Percentiles rank a stretch among this genome's conserved stretches.
Conservation (phyloP, 306 rosid species). For the Vachellia collinsii region DNA sequence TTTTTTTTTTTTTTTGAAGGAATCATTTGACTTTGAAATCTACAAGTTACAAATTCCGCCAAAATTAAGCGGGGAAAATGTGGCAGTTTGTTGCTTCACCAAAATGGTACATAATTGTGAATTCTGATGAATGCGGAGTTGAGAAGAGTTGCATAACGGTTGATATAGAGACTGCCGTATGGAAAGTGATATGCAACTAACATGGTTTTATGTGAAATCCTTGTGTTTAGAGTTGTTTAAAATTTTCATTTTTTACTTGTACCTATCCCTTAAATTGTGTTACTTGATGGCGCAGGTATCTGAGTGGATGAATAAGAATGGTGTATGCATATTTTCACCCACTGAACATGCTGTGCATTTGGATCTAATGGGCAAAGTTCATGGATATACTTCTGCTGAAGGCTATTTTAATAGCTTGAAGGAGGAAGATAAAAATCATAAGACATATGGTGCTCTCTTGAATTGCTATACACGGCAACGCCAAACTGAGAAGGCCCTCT, state of each 20-base stretch:
- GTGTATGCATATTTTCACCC: conserved; percentile 70
- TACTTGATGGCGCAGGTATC: conserved; percentile 62
- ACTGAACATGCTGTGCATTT: conserved; percentile 81
- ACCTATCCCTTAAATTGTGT: background rate
- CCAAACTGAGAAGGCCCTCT: conserved; percentile 57
- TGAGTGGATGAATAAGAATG: conserved; percentile 80
- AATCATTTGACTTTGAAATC: background rate
- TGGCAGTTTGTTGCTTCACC: background rate
- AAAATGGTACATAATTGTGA: background rate
- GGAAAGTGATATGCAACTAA: conserved; percentile 14
- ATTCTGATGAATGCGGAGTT: background rate
- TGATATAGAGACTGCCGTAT: background rate
- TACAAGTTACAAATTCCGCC: background rate
- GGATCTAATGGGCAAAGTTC: conserved; percentile 78
- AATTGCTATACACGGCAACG: conserved; percentile 82
- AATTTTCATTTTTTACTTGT: background rate
- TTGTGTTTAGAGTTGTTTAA: background rate
- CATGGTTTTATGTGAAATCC: background rate
- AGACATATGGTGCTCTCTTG: conserved; percentile 83
- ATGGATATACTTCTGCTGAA: conserved; percentile 63
- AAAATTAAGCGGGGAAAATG: background rate
- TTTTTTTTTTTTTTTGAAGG: background rate
- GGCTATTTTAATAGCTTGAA: conserved; percentile 60
- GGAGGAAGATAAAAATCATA: conserved; percentile 54
- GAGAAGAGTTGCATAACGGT: background rate